Evolutionary conservation across 805 yeast genomes (phyloP), one percentile per base, ranked within the genome.

Genomic region (Metschnikowia koreensis): DNA sequence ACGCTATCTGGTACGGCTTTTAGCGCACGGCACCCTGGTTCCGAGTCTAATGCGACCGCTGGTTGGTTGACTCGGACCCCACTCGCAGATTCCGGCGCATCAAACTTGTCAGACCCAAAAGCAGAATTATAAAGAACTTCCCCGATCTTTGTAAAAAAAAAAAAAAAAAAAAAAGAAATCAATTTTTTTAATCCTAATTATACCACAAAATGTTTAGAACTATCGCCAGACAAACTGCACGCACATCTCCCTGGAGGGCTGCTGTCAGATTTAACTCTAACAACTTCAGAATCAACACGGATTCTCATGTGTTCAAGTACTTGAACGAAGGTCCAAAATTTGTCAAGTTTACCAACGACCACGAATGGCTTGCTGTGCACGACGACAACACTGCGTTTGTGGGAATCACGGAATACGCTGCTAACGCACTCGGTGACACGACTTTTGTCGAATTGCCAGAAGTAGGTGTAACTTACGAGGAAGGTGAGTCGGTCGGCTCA

Each of bases 381-480:
- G 81, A 81, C 28, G 97, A 92, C 70, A 89, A 89, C 54, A 77
- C 84, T 41, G 87, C 93, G 1, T 91, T 85, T 62, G 77, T 93
- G 22, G 99, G 99, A 31, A 90, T 94, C 70, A 91, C 99, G 52
- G 83, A 81, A 63, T 92, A 94, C 67, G 99, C 99, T 16, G 86
- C 97, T 22, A 97, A 91, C 64, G 96, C 98, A 7, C 81, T 94
- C 55, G 99, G 99, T 42, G 99, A 94, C 71, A 96, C 96, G 51
- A 96, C 98, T 4, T 94, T 79, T 67, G 86, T 92, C 53, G 99
- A 94, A 72, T 78, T 93, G 60, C 96, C 96, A 44, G 92, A 86
- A 60, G 81, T 80, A 38, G 88, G 85, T 39, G 80, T 77, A 39
- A 74, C 65, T 31, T 76, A 86, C 51, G 83, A 76, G 51, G 77